phyloP scores from a whole-genome alignment of 2,329 filamentous ascomycete species.

The Aspergillus transmontanensis region DNA sequence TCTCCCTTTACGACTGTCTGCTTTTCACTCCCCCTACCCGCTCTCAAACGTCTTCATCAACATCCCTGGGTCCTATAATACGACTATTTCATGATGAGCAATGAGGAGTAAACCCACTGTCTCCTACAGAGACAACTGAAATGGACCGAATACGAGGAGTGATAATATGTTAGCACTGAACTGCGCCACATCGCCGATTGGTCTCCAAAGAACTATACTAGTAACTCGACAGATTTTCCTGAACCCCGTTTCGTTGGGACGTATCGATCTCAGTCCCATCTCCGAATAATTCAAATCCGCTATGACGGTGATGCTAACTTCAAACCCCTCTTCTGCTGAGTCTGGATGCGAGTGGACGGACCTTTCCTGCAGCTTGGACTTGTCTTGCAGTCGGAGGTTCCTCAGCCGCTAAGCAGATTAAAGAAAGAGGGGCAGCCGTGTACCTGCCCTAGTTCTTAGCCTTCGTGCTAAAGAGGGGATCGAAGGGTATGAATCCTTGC shows the following conservation, averaged over 20 bases:
- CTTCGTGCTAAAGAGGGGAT: slow-evolving; percentile 2
- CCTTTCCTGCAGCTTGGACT: slow-evolving; percentile 3
- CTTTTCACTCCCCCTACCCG: background rate
- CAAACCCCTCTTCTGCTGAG: slow-evolving; percentile 1
- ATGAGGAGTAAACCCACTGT: background rate
- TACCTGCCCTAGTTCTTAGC: slow-evolving; percentile 1
- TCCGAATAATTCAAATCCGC: background rate
- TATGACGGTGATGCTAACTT: background rate
- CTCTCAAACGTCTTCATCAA: background rate
- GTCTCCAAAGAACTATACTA: background rate
- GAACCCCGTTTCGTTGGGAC: background rate
- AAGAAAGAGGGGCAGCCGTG: slow-evolving; percentile 4
- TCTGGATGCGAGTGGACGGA: slow-evolving; percentile 3
- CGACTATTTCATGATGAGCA: background rate
- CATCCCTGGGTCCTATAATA: background rate
- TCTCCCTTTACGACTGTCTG: background rate
- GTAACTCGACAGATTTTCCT: background rate
- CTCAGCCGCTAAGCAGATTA: slow-evolving; percentile 4
- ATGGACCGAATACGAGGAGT: background rate
- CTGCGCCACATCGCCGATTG: slow-evolving; percentile 5
- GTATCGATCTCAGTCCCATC: background rate
- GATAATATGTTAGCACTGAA: background rate
- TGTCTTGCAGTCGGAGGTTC: slow-evolving; percentile 1
- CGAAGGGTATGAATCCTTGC: background rate
- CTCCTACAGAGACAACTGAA: background rate